Conservation (phyloP, 106 monocot genomes). For the Dendrobium catenatum region DNA sequence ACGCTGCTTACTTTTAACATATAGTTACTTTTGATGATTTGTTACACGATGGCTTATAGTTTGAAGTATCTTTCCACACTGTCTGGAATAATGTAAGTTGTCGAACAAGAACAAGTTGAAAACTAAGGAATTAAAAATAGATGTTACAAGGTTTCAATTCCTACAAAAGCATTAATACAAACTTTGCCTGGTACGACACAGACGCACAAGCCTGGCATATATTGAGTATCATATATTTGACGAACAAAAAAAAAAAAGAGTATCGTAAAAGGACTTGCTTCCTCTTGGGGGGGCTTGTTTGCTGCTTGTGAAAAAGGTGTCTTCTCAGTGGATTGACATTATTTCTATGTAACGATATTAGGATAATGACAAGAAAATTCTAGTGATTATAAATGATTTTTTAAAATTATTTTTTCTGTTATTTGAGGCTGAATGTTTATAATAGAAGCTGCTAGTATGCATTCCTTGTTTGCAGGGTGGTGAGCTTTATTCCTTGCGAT, state of each 20-base stretch:
- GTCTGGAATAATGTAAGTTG: too few species aligned
- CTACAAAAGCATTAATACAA: neutral
- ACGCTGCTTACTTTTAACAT: neutral
- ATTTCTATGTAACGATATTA: neutral
- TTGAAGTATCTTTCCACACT: neutral
- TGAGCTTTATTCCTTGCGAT: constrained; percentile 86
- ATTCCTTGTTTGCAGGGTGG: constrained; percentile 60
- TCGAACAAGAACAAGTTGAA: too few species aligned
- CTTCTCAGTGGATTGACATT: neutral
- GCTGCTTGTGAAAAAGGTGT: too few species aligned
- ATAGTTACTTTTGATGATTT: neutral
- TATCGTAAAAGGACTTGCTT: neutral
- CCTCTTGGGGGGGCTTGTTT: too few species aligned
- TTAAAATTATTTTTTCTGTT: neutral
- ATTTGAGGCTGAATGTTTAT: neutral
- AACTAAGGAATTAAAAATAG: neutral
- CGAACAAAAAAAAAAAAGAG: too few species aligned
- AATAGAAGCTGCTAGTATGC: neutral
- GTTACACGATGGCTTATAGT: neutral
- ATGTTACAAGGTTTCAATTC: neutral
- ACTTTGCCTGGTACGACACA: neutral
- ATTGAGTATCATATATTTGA: too few species aligned
- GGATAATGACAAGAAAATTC: neutral
- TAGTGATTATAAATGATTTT: neutral
- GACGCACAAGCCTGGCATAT: neutral